Conservation (phyloP, 2,329 filamentous ascomycete species). For the Dothidotthia symphoricarpi region DNA sequence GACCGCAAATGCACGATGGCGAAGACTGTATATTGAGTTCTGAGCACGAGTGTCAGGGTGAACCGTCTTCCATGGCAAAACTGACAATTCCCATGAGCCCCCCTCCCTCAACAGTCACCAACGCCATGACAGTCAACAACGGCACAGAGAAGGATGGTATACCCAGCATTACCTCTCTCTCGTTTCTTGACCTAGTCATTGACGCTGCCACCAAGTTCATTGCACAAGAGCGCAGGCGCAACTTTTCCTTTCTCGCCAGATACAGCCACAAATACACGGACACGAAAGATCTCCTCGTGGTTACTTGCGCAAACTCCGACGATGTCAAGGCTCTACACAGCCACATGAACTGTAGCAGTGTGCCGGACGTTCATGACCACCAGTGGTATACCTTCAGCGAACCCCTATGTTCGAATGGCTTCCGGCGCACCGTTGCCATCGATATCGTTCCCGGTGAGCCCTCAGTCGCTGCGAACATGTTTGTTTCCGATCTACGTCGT, state of each 20-base stretch:
- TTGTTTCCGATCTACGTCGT: background rate
- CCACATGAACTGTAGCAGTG: background rate
- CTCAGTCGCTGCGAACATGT: background rate
- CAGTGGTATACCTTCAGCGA: constrained; percentile 12
- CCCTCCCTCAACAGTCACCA: no score
- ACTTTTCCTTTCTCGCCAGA: constrained; percentile 14
- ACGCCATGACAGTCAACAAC: no score
- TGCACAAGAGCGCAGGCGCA: constrained; percentile 9
- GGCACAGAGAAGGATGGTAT: no score
- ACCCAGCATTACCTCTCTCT: no score
- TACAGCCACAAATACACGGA: constrained; percentile 11
- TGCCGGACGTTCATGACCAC: background rate
- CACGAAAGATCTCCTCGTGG: constrained; percentile 7
- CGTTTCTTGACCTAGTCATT: constrained; percentile 3
- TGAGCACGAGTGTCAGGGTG: no score
- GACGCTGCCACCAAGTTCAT: constrained; percentile 11
- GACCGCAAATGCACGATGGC: no score
- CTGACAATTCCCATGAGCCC: no score
- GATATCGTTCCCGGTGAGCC: background rate
- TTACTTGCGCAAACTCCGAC: constrained; percentile 1
- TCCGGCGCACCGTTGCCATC: constrained; percentile 5
- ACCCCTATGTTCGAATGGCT: background rate
- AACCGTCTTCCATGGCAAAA: no score
- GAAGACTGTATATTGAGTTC: no score
- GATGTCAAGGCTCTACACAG: background rate